These are phyloP conservation scores for Arabis hirsuta DNA, from an alignment of 345 rosid genomes.

Conservation along the genomic window DNA sequence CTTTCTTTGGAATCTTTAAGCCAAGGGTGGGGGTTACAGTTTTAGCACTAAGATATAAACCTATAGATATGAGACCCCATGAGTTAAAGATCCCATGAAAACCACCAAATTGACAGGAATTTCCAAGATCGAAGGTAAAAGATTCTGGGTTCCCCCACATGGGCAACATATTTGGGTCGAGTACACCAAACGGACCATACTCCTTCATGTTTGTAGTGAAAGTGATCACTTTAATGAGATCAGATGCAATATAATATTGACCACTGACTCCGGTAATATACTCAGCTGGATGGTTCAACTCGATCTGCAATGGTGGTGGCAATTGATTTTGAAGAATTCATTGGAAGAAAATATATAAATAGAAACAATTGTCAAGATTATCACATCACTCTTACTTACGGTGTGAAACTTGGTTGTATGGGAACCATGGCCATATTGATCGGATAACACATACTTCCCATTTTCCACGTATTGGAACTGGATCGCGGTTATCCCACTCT, in stretches of 20 bases:
- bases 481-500: neutral
- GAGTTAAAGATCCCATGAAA: neutral
- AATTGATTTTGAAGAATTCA: neutral
- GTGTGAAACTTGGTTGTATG: neutral
- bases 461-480: slow-evolving; percentile 18
- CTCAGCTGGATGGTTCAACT: slow-evolving; percentile 27
- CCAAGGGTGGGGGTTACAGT: neutral
- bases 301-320: neutral
- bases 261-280: neutral
- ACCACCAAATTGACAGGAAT: neutral
- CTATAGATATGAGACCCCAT: neutral
- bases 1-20: neutral
- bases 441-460: neutral
- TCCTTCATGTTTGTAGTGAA: slow-evolving; percentile 8
- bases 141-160: no score
- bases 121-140: neutral
- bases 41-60: neutral
- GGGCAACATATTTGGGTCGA: no score
- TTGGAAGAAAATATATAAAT: neutral
- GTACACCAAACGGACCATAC: slow-evolving; percentile 20
- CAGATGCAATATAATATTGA: neutral
- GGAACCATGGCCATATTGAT: neutral
- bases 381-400: neutral
- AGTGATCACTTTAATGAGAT: neutral
- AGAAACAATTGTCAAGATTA: neutral